Evolutionary conservation across 148 eudicot species (phyloP).

Genomic region (Pouteria glomerata): DNA sequence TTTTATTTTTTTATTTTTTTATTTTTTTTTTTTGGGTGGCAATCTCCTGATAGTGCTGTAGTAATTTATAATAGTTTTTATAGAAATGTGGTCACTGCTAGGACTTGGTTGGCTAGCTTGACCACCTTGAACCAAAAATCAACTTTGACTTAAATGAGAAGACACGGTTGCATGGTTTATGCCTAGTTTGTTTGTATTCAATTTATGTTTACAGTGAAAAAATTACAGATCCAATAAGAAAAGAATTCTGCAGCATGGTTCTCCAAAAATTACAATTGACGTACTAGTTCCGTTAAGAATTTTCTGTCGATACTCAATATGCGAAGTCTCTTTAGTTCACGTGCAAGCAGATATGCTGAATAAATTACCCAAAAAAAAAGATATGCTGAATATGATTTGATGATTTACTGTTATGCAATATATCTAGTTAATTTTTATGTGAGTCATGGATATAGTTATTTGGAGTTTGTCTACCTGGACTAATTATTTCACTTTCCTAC

Average conservation of each 20-base stretch:
- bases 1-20: too few relatives aligned
- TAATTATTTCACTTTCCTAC: constrained; percentile 4
- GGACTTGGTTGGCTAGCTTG: neutral
- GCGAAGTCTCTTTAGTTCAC: neutral
- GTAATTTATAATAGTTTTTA: neutral
- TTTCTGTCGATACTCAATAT: neutral
- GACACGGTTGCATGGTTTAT: neutral
- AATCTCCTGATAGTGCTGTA: neutral
- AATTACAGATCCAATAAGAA: neutral
- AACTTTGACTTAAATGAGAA: neutral
- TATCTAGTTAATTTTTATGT: too few relatives aligned
- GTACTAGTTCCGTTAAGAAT: neutral
- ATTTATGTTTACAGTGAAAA: neutral
- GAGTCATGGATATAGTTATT: too few relatives aligned
- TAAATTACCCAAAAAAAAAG: too few relatives aligned
- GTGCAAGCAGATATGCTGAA: neutral
- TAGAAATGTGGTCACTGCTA: neutral
- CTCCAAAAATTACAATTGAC: neutral
- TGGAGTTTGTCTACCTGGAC: constrained; percentile 6
- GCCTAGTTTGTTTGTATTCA: too few relatives aligned
- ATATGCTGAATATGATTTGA: neutral
- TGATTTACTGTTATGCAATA: neutral
- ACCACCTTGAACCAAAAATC: neutral
- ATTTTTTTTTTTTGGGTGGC: neutral
- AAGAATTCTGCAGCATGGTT: neutral